These are phyloP conservation scores for Vaccinium macrocarpon DNA, from an alignment of 148 eudicot genomes.

Conservation along the genomic window DNA sequence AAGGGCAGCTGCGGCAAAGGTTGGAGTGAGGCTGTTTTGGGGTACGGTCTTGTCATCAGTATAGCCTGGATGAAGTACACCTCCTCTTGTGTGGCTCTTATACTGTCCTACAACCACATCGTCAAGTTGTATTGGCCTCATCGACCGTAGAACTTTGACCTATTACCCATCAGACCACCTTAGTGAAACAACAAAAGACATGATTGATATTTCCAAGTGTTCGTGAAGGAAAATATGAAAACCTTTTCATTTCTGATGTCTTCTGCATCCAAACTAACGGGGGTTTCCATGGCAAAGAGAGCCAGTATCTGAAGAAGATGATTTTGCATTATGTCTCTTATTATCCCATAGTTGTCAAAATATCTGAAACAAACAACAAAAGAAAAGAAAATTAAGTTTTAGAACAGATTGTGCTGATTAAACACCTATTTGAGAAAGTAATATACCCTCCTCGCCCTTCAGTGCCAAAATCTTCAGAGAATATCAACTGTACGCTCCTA, in stretches of 20 bases:
- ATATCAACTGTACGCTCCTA: conserved; percentile 86
- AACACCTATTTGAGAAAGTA: conserved; percentile 7
- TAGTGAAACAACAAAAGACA: not conserved
- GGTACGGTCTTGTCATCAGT: conserved; percentile 94
- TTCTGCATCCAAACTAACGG: conserved; percentile 95
- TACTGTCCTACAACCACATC: conserved; percentile 84
- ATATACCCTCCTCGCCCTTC: conserved; percentile 99
- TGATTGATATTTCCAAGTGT: not conserved
- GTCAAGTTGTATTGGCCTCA: conserved; percentile 78
- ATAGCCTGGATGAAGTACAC: conserved; percentile 65
- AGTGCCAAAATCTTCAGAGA: conserved; percentile 98
- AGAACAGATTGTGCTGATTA: conserved; percentile 5
- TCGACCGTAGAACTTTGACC: conserved; percentile 97
- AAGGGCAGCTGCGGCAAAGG: conserved; percentile 96
- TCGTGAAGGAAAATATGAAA: not conserved
- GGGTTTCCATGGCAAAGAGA: conserved; percentile 98
- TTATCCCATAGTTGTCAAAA: conserved; percentile 88
- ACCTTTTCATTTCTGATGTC: conserved; percentile 99
- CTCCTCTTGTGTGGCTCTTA: conserved; percentile 84
- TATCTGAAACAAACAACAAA: conserved; percentile 45
- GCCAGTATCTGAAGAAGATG: conserved; percentile 96
- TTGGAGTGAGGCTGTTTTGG: conserved; percentile 74
- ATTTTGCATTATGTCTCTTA: conserved; percentile 97
- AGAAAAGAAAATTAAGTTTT: conserved; percentile 18
- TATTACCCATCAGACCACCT: conserved; percentile 26